Base-by-base conservation (phyloP, 495 filamentous ascomycete species). In the Astrothelium subdiscretum region DNA sequence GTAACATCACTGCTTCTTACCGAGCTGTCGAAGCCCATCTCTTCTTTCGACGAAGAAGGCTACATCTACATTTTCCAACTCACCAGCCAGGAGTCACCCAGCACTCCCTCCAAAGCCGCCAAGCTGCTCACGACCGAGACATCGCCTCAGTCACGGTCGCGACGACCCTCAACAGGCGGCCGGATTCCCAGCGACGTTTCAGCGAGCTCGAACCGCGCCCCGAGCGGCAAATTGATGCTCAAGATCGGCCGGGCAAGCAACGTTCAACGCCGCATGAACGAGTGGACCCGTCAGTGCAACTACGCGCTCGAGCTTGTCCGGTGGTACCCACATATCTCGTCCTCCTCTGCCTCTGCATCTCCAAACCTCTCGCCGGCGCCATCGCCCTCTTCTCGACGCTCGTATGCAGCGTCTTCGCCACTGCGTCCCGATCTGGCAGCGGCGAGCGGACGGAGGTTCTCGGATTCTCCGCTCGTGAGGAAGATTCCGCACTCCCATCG, bases 61-160 rank as follows among this genome's bases (percentile, higher is more conserved):
- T 98, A 91, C 71, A 97, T 97, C 66, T 98, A 98, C 79, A 94
- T 98, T 68, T 98, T 97, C 81, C 96, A 91, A 91, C 78, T 96
- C 3, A 87, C 82, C 24, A 62, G 57, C 4, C 64, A 65, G 29
- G 48, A 54, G 5, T 29, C 48, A 10, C 24, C 48, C 48, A 54
- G n/a, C 27, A 38, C 59, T n/a, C 60, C 60, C 8, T 62, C 68
- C 58, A 71, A 75, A 57, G 73, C 74, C 3, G 65, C 75, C 6
- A 75, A 79, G 1, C 78, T 88, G 10, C 79, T 89, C 15, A 54
- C 48, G 29, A 15, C 48, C 48, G 48, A 54, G 15, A 54, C 48
- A 26, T 75, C 83, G 0, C 59, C 76, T 32, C 66, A 75, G 8
- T 60, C 74, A 27, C 61, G 71, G 26, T 69, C 31, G 26, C 26